Evolutionary conservation across 2,329 filamentous ascomycete genomes (phyloP), one percentile per base, ranked within the genome.

Genomic region (Dissoconium aciculare): DNA sequence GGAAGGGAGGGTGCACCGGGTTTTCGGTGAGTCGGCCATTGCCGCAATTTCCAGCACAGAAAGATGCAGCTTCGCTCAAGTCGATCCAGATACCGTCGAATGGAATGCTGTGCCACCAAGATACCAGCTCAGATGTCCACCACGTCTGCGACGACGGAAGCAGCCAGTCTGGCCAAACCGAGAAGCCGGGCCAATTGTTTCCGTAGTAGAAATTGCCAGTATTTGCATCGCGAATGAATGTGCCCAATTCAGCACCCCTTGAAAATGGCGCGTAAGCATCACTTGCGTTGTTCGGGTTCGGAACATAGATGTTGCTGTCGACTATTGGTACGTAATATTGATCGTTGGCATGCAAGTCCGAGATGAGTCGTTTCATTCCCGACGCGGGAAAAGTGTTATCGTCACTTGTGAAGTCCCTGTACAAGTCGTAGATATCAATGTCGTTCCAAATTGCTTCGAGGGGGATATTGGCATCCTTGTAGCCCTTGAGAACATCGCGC

Each of bases 241-340:
- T 54, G 31, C 58, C 57, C 1, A 60, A 56, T 11, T 56, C 56
- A 28, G 64, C 60, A 3, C 67, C 68, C 13, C 63, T 54, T 3
- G 56, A 55, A 40, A 65, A 71, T 0, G 60, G 57, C 8, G 56
- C 55, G 39, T 71, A 69, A 1, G 50, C 46, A 6, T 80, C 76
- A 26, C 60, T 68, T 1, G 58, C 56, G 44, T 80, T 75, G 4
- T 66, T 55, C 0, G 71, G 72, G 39, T 79, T 75, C 0, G 76
- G 76, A n/a, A 67, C 65, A 44, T 81, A 82, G 30, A 76, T 74
- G 17, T 59, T 67, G 11, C 59, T 54, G 43, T 71, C 67, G 4
- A 71, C 59, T 33, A 71, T 69, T 0, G 67, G 67, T 6, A 71
- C 56, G 34, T 66, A 71, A 36, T 69, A 62, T 37, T 64, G 63